Percentiles rank a stretch among this genome's conserved stretches.
phyloP scores from a whole-genome alignment of 2,329 filamentous ascomycete genomes.

The Aspergillus intermedius region DNA sequence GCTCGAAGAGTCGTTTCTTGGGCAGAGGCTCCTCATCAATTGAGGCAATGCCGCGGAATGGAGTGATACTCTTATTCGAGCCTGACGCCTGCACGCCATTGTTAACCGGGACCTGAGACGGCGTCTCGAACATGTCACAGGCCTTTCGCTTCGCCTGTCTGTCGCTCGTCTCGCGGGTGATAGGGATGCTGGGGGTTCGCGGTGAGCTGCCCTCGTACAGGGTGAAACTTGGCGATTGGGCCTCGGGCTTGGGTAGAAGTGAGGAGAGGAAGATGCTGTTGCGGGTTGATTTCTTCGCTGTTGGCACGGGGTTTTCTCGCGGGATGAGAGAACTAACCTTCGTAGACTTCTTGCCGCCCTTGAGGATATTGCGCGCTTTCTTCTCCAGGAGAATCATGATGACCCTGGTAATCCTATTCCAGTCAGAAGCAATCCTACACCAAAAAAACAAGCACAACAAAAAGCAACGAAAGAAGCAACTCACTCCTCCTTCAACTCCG shows the following conservation, averaged over 20 bases:
- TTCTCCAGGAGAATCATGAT: slow-evolving; percentile 14
- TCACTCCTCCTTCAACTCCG: slow-evolving; percentile 10
- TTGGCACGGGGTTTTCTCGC: not conserved
- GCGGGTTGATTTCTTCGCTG: not conserved
- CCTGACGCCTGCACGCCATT: not conserved
- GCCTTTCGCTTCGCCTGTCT: not conserved
- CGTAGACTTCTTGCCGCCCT: not conserved
- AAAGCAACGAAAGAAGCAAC: no score
- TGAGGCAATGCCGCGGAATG: not conserved
- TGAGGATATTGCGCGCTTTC: slow-evolving; percentile 8
- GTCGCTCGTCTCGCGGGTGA: not conserved
- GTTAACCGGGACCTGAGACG: not conserved
- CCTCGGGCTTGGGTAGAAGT: not conserved
- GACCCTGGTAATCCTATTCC: slow-evolving; percentile 8
- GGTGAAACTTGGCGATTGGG: not conserved
- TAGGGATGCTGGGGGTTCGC: not conserved
- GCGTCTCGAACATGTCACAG: not conserved
- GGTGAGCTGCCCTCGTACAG: not conserved
- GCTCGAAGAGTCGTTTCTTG: not conserved
- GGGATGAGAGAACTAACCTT: not conserved
- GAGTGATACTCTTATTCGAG: not conserved
- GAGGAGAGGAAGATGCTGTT: not conserved
- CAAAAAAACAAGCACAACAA: no score
- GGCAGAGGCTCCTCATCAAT: not conserved
- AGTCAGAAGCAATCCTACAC: not conserved